Percentiles rank a stretch among this genome's conserved stretches.
Evolutionary conservation across 495 filamentous ascomycete species (phyloP).

Genomic region (Penicillium samsonianum): DNA sequence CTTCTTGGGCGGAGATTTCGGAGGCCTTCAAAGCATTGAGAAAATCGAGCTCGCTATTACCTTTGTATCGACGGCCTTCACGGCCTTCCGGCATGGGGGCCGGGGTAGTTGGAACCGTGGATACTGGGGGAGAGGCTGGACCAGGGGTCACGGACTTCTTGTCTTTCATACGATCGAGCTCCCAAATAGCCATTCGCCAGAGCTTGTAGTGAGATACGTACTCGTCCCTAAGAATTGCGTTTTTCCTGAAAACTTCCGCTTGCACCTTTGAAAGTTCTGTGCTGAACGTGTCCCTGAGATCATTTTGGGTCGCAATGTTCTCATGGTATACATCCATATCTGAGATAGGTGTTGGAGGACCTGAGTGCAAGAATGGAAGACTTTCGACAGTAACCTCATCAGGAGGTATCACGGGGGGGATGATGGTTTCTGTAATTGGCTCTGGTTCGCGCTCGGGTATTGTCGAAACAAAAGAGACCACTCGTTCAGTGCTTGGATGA

Average conservation of each 20-base stretch:
- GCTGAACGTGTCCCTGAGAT: slow-evolving; percentile 37
- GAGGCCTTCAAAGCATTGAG: slow-evolving; percentile 76
- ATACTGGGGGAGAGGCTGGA: slow-evolving; percentile 51
- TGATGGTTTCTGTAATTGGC: slow-evolving; percentile 13
- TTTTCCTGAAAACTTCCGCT: slow-evolving; percentile 45
- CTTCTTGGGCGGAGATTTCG: slow-evolving; percentile 71
- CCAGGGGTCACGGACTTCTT: slow-evolving; percentile 51
- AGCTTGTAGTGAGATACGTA: slow-evolving; percentile 48
- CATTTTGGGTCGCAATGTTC: slow-evolving; percentile 37
- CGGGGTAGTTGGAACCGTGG: slow-evolving; percentile 39
- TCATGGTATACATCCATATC: slow-evolving; percentile 52
- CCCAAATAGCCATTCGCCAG: slow-evolving; percentile 52
- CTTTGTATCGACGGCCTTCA: slow-evolving; percentile 60
- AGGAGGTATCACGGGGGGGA: slow-evolving; percentile 11
- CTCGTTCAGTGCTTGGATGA: slow-evolving; percentile 10
- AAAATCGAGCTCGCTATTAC: slow-evolving; percentile 74
- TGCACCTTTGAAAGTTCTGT: slow-evolving; percentile 41
- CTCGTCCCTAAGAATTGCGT: slow-evolving; percentile 42
- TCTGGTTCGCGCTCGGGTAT: slow-evolving; percentile 9
- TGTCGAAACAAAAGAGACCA: slow-evolving; percentile 18
- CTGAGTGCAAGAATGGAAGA: slow-evolving; percentile 51
- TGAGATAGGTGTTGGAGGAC: slow-evolving; percentile 52
- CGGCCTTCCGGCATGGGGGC: slow-evolving; percentile 56
- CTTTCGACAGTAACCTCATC: slow-evolving; percentile 37
- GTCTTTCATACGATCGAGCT: slow-evolving; percentile 64